phyloP scores from a whole-genome alignment of 2,329 filamentous ascomycete genomes.

The Fusarium hostae region DNA sequence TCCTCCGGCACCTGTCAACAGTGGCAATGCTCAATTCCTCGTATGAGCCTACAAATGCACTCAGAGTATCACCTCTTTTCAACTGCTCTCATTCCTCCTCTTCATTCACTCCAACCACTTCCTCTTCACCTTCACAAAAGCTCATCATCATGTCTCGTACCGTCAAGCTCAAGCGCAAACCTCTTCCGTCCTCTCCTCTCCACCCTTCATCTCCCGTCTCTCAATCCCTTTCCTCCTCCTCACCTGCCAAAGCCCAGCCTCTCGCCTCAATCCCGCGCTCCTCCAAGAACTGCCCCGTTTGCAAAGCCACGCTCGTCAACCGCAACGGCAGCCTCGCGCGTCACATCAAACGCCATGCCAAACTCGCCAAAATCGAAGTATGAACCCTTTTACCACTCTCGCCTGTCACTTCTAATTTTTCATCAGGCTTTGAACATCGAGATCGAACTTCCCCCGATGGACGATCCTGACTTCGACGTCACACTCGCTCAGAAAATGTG shows the following conservation, averaged over 20 bases:
- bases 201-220: rapidly evolving
- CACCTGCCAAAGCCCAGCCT: background rate
- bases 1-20: background rate
- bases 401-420: rapidly evolving
- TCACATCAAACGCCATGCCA: slow-evolving; percentile 18
- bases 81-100: rapidly evolving
- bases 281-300: slow-evolving; percentile 4
- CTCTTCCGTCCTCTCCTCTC: background rate
- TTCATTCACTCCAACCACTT: rapidly evolving
- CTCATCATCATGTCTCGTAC: background rate
- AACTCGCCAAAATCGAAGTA: slow-evolving; percentile 12
- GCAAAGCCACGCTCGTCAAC: slow-evolving; percentile 7
- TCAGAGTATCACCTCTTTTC: rapidly evolving
- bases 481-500: slow-evolving; percentile 16
- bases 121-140: no score
- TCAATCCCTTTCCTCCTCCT: rapidly evolving
- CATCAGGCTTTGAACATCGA: background rate
- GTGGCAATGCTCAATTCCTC: background rate
- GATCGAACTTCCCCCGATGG: background rate
- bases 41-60: no score
- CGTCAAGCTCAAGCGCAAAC: background rate
- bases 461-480: background rate
- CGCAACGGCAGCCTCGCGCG: background rate
- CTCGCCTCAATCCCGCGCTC: rapidly evolving
- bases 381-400: rapidly evolving